phyloP scores from a whole-genome alignment of 2,329 filamentous ascomycete genomes.

The Mycosphaerelloides madeirae region DNA sequence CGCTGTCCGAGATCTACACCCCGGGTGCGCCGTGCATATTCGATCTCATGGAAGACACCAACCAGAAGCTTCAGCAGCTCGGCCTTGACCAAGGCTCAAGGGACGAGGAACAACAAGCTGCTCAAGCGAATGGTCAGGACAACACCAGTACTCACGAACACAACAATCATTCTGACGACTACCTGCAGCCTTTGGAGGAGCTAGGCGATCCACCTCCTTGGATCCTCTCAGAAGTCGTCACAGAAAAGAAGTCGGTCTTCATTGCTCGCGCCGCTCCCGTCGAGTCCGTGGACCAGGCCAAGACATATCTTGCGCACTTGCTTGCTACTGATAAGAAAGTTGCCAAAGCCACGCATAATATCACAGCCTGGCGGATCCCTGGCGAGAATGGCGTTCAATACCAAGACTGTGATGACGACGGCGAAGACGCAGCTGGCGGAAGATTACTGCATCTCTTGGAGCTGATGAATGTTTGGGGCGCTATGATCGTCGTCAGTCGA shows the following conservation, averaged over 20 bases:
- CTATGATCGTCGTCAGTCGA: conserved; percentile 84
- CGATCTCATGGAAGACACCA: conserved; percentile 69
- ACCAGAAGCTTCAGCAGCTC: conserved; percentile 32
- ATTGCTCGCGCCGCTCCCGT: conserved; percentile 71
- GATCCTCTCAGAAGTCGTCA: conserved; percentile 67
- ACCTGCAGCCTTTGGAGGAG: conserved; percentile 30
- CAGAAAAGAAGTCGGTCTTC: conserved; percentile 85
- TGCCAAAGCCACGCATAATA: conserved; percentile 87
- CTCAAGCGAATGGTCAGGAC: conserved; percentile 30
- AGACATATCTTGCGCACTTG: conserved; percentile 66
- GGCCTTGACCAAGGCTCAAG: conserved; percentile 22
- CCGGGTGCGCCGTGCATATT: conserved; percentile 80
- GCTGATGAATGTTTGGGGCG: conserved; percentile 89
- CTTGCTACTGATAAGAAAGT: conserved; percentile 78
- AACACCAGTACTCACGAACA: conserved; percentile 2
- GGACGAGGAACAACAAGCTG: conserved; percentile 27
- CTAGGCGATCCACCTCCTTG: conserved; percentile 54
- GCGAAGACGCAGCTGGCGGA: conserved; percentile 85
- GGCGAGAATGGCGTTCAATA: conserved; percentile 50
- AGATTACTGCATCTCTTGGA: conserved; percentile 86
- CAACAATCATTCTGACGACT: conserved; percentile 27
- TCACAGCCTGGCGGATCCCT: conserved; percentile 85
- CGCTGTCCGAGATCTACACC: conserved; percentile 63
- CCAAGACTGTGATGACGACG: conserved; percentile 95
- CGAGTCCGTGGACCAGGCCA: conserved; percentile 64